Evolutionary conservation across 345 rosid species (phyloP).

Genomic region (Firmiana major): DNA sequence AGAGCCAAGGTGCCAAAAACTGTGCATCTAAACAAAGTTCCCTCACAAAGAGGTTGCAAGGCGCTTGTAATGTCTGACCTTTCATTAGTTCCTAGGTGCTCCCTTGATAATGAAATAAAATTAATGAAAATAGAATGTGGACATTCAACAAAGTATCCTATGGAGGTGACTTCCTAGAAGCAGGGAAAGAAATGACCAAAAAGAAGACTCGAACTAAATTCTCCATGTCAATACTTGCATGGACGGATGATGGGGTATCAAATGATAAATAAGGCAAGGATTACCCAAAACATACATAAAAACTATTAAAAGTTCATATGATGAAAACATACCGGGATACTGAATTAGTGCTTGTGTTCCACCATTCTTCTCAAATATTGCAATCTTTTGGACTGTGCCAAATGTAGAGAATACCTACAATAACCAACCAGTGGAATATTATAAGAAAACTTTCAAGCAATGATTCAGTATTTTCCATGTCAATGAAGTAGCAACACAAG

Average conservation of each 20-base stretch:
- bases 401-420: conserved; percentile 80
- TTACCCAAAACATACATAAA: background rate
- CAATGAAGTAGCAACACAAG: conserved; percentile 7
- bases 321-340: conserved; percentile 61
- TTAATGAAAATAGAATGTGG: background rate
- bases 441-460: background rate
- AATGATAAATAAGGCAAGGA: background rate
- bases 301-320: background rate
- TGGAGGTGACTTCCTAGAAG: background rate
- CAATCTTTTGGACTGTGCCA: conserved; percentile 91
- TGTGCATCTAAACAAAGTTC: background rate
- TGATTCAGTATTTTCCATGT: background rate
- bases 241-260: background rate
- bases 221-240: background rate
- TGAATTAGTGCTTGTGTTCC: conserved; percentile 93
- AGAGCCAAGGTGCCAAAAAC: background rate
- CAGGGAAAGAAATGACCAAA: background rate
- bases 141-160: background rate
- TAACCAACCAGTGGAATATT: background rate
- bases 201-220: background rate
- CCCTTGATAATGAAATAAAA: background rate
- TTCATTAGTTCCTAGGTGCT: background rate
- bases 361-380: conserved; percentile 94
- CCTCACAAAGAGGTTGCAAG: background rate
- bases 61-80: background rate